Evolutionary conservation across 225 moss, liverwort and hornwort genomes (phyloP), one percentile per base, ranked within the genome.

Genomic region (Antitrichia curtipendula): DNA sequence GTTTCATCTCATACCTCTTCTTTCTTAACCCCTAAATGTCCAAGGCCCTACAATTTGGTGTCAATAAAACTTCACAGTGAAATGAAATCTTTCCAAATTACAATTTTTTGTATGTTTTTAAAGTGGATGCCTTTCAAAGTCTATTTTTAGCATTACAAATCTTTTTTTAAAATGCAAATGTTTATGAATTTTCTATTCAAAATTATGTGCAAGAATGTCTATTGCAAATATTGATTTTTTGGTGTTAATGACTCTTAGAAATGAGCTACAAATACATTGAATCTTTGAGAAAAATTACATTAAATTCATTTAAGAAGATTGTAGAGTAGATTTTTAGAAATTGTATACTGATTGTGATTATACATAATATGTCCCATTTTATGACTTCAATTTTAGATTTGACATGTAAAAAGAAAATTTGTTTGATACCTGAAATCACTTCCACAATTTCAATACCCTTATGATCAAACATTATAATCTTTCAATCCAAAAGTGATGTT

Each of bases 181-280:
- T 24, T 24, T 22, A 21, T 1, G 4, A 66, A 1, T 22, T 66
- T 22, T 38, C 12, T 38, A 66, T n/a, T 7, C 1, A n/a, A n/a
- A 21, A n/a, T 68, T 68, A 38, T 38, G 7, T 38, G 4, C 23
- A 23, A 23, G 13, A 12, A 2, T 13, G 0, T 3, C 4, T 13
- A 13, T 38, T 40, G 14, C 24, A 40, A 69, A 24, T 24, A 8
- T 69, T 69, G 19, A 11, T 36, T 20, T 20, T 65, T 0, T n/a
- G 6, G 6, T n/a, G 12, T 6, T 21, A 12, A 66, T 0, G 4
- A 1, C 10, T 66, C 4, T n/a, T n/a, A 2, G 3, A 70, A 27
- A 16, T 41, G 41, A 70, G 2, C 25, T 5, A 24, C 5, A 70
- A 41, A 70, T 70, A 41, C 7, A 24, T 25, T 16, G 10, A 71